Evolutionary conservation across 1,284 basidiomycete species (phyloP).

Genomic region (Anthracocystis walkeri): DNA sequence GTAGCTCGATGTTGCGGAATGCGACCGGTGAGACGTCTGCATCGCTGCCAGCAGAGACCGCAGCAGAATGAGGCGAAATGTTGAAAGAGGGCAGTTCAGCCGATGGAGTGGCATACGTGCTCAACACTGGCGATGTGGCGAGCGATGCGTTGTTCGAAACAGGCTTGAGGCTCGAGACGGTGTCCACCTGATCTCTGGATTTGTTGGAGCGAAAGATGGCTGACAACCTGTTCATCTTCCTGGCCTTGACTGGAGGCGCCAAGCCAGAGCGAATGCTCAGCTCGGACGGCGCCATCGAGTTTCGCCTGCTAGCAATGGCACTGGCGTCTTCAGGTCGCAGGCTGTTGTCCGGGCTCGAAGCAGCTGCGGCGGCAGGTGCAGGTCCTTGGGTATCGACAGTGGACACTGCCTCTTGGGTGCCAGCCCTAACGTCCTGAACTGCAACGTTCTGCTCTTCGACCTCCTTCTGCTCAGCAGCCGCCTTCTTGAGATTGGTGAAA

Average conservation of each 20-base stretch:
- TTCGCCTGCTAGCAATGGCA: slow-evolving; percentile 16
- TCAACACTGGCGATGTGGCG: slow-evolving; percentile 11
- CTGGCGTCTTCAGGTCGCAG: slow-evolving; percentile 11
- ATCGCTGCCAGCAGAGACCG: slow-evolving; percentile 33
- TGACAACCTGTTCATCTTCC: slow-evolving; percentile 25
- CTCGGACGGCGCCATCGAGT: slow-evolving; percentile 27
- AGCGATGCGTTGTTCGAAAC: slow-evolving; percentile 6
- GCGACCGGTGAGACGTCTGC: slow-evolving; percentile 39
- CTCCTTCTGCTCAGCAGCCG: slow-evolving; percentile 15
- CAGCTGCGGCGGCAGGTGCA: not conserved
- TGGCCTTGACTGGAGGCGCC: slow-evolving; percentile 12
- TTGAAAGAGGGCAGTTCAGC: slow-evolving; percentile 16
- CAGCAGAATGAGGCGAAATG: slow-evolving; percentile 37
- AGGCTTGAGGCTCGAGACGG: not conserved
- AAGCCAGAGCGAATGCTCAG: slow-evolving; percentile 6
- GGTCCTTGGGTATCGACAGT: not conserved
- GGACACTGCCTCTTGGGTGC: not conserved
- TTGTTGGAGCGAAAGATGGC: slow-evolving; percentile 31
- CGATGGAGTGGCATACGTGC: slow-evolving; percentile 25
- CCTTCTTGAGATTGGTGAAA: slow-evolving; percentile 31
- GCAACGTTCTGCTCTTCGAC: not conserved
- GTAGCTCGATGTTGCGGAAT: slow-evolving; percentile 31
- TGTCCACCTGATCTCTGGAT: slow-evolving; percentile 22
- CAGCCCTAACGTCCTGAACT: not conserved
- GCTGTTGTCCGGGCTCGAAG: not conserved